These are phyloP conservation scores for Xylaria palmicola DNA, from an alignment of 495 filamentous ascomycete species.

Conservation along the genomic window DNA sequence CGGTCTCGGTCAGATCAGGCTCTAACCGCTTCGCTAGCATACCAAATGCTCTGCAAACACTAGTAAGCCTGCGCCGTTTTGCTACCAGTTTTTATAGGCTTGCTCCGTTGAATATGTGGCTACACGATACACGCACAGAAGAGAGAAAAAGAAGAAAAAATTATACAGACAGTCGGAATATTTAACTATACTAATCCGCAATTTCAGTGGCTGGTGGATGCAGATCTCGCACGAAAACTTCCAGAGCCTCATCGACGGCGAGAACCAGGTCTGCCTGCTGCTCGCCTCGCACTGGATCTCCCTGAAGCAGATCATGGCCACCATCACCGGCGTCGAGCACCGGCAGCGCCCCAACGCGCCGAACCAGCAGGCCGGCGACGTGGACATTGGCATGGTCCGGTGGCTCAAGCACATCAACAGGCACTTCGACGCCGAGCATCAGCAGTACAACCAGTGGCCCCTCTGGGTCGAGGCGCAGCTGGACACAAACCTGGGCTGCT, in stretches of 20 bases:
- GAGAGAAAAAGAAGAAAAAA: neutral
- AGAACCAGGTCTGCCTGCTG: conserved; percentile 48
- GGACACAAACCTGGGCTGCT: conserved; percentile 30
- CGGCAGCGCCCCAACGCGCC: conserved; percentile 18
- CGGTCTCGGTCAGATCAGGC: neutral
- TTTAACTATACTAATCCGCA: neutral
- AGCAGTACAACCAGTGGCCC: conserved; percentile 44
- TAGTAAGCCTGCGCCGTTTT: conserved; percentile 18
- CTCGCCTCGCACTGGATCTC: conserved; percentile 60
- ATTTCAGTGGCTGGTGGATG: conserved; percentile 46
- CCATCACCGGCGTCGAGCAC: conserved; percentile 38
- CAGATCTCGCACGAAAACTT: conserved; percentile 54
- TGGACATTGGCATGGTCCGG: conserved; percentile 32
- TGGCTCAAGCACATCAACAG: conserved; percentile 46
- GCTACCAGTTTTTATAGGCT: neutral
- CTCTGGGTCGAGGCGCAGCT: conserved; percentile 48
- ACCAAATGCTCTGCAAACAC: conserved; percentile 37
- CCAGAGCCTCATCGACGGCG: conserved; percentile 49
- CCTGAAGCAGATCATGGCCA: conserved; percentile 56
- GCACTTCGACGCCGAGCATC: conserved; percentile 38
- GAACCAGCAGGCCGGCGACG: conserved; percentile 3
- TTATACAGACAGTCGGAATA: no score
- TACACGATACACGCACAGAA: neutral
- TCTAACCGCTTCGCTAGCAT: conserved; percentile 25
- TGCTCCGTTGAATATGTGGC: neutral